These are phyloP conservation scores for Mycena olivaceomarginata DNA, from an alignment of 768 basidiomycete species.

Conservation along the genomic window DNA sequence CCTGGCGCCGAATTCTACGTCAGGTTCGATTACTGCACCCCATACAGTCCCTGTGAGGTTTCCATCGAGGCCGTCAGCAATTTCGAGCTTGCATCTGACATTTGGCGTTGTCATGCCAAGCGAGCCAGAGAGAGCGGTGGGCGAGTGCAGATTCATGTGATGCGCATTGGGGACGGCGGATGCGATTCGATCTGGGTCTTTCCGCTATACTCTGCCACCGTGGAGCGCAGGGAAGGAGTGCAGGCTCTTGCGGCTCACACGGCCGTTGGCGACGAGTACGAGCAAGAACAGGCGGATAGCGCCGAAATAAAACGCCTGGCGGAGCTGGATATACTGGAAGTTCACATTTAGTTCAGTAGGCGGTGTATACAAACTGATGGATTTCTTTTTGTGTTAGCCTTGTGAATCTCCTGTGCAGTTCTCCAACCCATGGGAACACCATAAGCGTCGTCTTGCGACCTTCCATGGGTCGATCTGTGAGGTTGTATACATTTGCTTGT, in stretches of 20 bases:
- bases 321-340: not conserved
- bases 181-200: slow-evolving; percentile 1
- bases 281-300: not conserved
- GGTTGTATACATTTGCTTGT: too few species aligned
- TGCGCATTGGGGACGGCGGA: slow-evolving; percentile 17
- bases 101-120: not conserved
- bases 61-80: not conserved
- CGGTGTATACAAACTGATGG: too few species aligned
- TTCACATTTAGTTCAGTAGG: not conserved
- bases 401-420: too few species aligned
- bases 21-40: not conserved
- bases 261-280: not conserved
- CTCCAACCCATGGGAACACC: too few species aligned
- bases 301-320: not conserved
- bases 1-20: not conserved
- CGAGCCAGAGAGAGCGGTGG: slow-evolving; percentile 9
- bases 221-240: not conserved
- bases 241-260: not conserved
- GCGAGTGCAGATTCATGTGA: slow-evolving; percentile 9
- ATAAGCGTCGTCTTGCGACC: too few species aligned
- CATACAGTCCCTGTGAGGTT: not conserved
- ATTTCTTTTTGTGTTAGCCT: too few species aligned
- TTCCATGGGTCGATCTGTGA: too few species aligned
- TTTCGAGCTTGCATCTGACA: not conserved
- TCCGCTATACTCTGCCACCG: not conserved